A percentile compares a stretch with the other conserved stretches of the same genome.
Evolutionary conservation across 2,329 filamentous ascomycete genomes (phyloP).

Genomic region (Fusarium chaquense): DNA sequence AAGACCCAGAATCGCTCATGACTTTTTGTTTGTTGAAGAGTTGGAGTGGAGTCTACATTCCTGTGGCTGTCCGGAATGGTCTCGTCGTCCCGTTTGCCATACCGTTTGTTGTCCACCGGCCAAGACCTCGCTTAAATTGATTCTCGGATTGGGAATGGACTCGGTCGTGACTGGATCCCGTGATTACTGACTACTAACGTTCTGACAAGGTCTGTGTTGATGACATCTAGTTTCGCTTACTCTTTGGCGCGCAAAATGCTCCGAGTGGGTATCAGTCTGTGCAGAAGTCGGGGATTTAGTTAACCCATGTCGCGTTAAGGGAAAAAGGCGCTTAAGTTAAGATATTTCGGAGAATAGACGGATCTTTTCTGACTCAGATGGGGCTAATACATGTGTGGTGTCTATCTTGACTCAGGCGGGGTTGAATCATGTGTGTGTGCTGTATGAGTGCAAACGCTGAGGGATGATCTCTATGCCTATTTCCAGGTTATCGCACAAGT

Average conservation of each 20-base stretch:
- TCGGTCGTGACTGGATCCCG: rapidly evolving
- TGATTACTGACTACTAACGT: background rate
- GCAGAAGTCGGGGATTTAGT: background rate
- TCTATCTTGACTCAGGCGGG: background rate
- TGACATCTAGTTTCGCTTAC: background rate
- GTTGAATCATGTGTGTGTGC: background rate
- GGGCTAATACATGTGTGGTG: too few species aligned
- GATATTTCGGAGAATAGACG: background rate
- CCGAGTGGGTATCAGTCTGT: background rate
- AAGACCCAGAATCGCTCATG: slow-evolving; percentile 1
- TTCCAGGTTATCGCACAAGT: background rate
- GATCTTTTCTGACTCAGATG: background rate
- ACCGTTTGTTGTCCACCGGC: background rate
- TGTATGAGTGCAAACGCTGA: too few species aligned
- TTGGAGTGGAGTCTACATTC: slow-evolving; percentile 1
- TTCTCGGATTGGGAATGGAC: background rate
- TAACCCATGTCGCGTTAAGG: rapidly evolving
- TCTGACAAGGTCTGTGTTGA: background rate
- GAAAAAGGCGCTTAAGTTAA: background rate
- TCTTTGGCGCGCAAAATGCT: background rate
- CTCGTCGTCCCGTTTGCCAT: background rate
- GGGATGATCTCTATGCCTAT: background rate
- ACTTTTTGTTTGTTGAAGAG: background rate
- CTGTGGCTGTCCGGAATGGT: background rate
- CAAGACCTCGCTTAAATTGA: background rate